Conservation (phyloP, 2,329 filamentous ascomycete genomes). For the Sclerotiophoma versabilis region DNA sequence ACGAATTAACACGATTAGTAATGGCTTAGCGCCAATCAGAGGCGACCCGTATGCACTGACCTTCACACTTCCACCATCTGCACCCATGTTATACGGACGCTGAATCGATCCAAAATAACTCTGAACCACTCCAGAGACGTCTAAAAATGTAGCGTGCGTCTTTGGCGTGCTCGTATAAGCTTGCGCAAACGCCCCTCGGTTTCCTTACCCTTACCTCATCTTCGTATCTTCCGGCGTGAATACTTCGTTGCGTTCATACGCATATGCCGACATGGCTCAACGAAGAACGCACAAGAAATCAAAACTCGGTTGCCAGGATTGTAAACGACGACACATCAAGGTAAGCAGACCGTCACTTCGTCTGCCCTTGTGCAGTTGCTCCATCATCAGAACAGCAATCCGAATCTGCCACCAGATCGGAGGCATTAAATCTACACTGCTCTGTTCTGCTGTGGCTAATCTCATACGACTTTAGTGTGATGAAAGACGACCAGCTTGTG, state of each 20-base stretch:
- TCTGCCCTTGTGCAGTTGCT: not conserved
- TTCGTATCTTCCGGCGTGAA: not conserved
- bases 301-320: conserved; percentile 26
- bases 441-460: not conserved
- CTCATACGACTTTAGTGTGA: conserved; percentile 22
- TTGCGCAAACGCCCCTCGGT: not conserved
- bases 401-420: too few relatives aligned
- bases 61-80: not conserved
- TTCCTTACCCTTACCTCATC: not conserved
- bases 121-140: not conserved
- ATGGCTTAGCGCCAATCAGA: conserved; percentile 2
- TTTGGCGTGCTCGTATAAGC: conserved; percentile 1
- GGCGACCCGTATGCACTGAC: not conserved
- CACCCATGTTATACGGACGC: not conserved
- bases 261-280: conserved; percentile 4
- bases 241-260: not conserved
- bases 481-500: conserved; percentile 26
- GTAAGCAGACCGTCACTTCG: not conserved
- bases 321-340: conserved; percentile 36
- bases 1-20: not conserved
- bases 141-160: not conserved
- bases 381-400: not conserved
- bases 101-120: not conserved
- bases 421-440: too few relatives aligned
- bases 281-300: conserved; percentile 31